Evolutionary conservation across 495 filamentous ascomycete species (phyloP).

Genomic region (Chaetomium tenue): DNA sequence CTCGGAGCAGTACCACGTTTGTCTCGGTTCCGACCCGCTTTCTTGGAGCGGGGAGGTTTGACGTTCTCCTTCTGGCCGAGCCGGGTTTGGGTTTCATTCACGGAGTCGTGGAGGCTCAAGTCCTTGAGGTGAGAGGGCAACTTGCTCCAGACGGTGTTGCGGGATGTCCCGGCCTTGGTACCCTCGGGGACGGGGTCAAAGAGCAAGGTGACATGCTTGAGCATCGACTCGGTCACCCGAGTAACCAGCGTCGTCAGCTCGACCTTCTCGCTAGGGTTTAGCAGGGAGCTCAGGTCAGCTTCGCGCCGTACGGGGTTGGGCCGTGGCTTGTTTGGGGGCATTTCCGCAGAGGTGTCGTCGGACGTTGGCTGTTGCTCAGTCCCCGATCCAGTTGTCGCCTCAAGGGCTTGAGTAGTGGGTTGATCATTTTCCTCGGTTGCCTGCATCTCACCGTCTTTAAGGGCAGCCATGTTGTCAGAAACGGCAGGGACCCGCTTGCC

Average conservation of each 20-base stretch:
- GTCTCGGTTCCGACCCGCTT: conserved; percentile 12
- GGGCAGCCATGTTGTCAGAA: conserved; percentile 8
- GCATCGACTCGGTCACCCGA: conserved; percentile 50
- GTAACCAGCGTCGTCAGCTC: conserved; percentile 40
- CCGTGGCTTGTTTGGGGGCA: conserved; percentile 30
- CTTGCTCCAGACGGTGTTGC: conserved; percentile 32
- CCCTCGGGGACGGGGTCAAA: conserved; percentile 43
- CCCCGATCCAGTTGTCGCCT: conserved; percentile 9
- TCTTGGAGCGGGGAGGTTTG: conserved; percentile 25
- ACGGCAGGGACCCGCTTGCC: conserved; percentile 8
- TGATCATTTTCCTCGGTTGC: not conserved
- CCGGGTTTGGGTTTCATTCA: conserved; percentile 9
- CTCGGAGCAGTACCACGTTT: conserved; percentile 8
- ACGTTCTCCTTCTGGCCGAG: conserved; percentile 30
- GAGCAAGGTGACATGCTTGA: conserved; percentile 44
- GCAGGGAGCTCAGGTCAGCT: conserved; percentile 36
- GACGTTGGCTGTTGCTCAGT: conserved; percentile 10
- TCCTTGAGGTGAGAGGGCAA: conserved; percentile 37
- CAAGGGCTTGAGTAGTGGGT: not conserved
- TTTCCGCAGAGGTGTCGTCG: conserved; percentile 26
- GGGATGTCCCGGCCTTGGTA: conserved; percentile 26
- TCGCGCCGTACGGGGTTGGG: conserved; percentile 32
- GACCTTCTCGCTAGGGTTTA: conserved; percentile 31
- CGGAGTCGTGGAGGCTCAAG: conserved; percentile 31
- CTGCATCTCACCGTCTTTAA: conserved; percentile 5